These are phyloP conservation scores for Neurospora intermedia DNA, from an alignment of 495 filamentous ascomycete genomes.

Conservation along the genomic window DNA sequence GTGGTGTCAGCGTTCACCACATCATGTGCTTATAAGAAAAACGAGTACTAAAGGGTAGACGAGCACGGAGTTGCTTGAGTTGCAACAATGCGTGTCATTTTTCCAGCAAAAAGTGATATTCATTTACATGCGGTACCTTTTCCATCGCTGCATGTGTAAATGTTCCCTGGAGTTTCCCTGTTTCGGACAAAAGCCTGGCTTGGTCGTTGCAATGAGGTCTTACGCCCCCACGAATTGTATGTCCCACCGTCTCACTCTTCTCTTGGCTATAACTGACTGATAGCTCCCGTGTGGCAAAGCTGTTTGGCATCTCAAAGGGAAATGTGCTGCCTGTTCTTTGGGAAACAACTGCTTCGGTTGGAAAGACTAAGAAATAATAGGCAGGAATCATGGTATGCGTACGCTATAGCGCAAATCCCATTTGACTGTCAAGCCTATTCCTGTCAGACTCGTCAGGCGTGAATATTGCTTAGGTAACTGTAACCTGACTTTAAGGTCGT, in stretches of 20 bases:
- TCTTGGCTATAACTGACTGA: neutral
- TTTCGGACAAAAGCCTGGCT: neutral
- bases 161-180: neutral
- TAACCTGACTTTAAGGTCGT: neutral
- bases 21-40: neutral
- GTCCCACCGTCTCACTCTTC: neutral
- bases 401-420: neutral
- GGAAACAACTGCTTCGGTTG: neutral
- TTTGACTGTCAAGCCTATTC: neutral
- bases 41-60: neutral
- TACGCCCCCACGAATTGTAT: neutral
- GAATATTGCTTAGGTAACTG: neutral
- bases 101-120: neutral
- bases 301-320: neutral
- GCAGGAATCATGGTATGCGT: neutral
- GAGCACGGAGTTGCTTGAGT: neutral
- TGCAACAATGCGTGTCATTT: neutral
- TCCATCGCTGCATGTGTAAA: neutral
- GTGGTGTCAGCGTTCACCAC: neutral
- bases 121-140: neutral
- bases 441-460: neutral
- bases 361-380: neutral
- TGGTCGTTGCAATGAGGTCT: neutral
- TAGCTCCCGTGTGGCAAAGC: neutral
- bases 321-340: neutral